phyloP scores from a whole-genome alignment of 2,329 filamentous ascomycete species.

The Phyllosticta paracitricarpa region DNA sequence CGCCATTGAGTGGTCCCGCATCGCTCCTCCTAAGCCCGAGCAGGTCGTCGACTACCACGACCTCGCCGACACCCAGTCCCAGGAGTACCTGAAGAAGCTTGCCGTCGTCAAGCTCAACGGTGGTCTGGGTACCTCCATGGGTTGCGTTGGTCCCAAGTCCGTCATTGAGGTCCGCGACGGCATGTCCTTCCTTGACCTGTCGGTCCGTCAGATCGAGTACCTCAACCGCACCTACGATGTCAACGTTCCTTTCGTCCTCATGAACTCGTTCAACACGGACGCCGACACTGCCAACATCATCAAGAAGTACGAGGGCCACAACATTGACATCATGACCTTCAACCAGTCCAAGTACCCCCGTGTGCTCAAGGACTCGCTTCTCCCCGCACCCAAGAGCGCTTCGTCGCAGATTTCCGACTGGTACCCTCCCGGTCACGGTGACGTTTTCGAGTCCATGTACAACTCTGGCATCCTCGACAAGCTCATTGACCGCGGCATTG shows the following conservation, averaged over 20 bases:
- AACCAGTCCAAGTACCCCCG: conserved; percentile 98
- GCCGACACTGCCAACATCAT: conserved; percentile 97
- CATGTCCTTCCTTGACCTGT: conserved; percentile 99
- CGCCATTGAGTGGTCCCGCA: conserved; percentile 90
- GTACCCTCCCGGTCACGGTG: conserved; percentile 98
- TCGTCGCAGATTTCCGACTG: conserved; percentile 87
- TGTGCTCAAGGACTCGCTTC: conserved; percentile 95
- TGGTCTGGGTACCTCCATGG: conserved; percentile 98
- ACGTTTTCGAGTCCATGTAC: conserved; percentile 99
- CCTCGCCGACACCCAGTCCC: conserved; percentile 79
- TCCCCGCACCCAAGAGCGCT: conserved; percentile 84
- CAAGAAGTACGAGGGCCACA: conserved; percentile 99
- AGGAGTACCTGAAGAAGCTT: conserved; percentile 92
- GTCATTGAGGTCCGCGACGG: conserved; percentile 99
- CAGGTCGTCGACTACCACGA: conserved; percentile 95
- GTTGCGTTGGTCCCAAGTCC: conserved; percentile 97
- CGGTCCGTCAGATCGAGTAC: conserved; percentile 97
- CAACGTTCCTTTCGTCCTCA: conserved; percentile 96
- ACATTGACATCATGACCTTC: conserved; percentile 98
- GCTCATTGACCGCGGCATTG: conserved; percentile 87
- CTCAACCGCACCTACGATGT: conserved; percentile 96
- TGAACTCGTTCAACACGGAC: conserved; percentile 99
- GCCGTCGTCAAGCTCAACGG: conserved; percentile 98
- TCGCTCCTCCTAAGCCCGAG: conserved; percentile 80
- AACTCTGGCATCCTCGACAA: conserved; percentile 98